Evolutionary conservation across 2,329 filamentous ascomycete species (phyloP).

Genomic region (Aspergillus ibericus): DNA sequence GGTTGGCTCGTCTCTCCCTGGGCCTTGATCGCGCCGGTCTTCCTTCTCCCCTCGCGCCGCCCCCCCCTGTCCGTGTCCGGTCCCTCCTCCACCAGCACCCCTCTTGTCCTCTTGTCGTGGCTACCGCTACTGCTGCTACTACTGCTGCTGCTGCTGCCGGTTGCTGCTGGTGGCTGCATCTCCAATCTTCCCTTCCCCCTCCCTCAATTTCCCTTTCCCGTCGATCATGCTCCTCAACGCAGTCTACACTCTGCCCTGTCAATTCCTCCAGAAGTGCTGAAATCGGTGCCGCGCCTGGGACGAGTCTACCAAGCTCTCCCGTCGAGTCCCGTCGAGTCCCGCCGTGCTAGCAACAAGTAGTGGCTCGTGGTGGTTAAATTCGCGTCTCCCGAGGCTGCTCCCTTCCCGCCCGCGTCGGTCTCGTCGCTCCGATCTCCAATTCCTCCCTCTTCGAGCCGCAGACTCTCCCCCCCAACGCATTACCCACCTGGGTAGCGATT

Average conservation of each 20-base stretch:
- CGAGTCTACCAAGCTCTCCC: neutral
- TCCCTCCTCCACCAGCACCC: conserved; percentile 23
- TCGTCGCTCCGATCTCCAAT: conserved; percentile 14
- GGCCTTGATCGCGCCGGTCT: conserved; percentile 18
- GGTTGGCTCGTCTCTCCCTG: conserved; percentile 17
- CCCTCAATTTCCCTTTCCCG: conserved; percentile 14
- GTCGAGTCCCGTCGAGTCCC: conserved; percentile 2
- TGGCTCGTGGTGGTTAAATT: conserved; percentile 19
- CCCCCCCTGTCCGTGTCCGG: conserved; percentile 28
- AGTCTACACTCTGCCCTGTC: conserved; percentile 19
- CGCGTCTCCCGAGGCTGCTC: conserved; percentile 24
- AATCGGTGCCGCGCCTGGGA: conserved; percentile 12
- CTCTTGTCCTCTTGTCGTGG: conserved; percentile 21
- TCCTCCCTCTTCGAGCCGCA: conserved; percentile 25
- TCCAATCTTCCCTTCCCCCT: conserved; percentile 1
- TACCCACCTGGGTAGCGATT: conserved; percentile 23
- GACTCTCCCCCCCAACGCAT: conserved; percentile 23
- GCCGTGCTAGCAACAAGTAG: neutral
- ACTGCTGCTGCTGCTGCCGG: conserved; percentile 1
- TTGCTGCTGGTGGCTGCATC: neutral
- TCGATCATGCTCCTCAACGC: conserved; percentile 27
- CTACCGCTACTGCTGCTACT: conserved; percentile 8
- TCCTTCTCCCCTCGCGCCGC: conserved; percentile 22
- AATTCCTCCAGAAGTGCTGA: conserved; percentile 26
- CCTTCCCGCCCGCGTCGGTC: conserved; percentile 25